Percentiles rank a stretch among this genome's conserved stretches.
Evolutionary conservation across 805 yeast genomes (phyloP).

Genomic region (Dipodascus geniculatus): DNA sequence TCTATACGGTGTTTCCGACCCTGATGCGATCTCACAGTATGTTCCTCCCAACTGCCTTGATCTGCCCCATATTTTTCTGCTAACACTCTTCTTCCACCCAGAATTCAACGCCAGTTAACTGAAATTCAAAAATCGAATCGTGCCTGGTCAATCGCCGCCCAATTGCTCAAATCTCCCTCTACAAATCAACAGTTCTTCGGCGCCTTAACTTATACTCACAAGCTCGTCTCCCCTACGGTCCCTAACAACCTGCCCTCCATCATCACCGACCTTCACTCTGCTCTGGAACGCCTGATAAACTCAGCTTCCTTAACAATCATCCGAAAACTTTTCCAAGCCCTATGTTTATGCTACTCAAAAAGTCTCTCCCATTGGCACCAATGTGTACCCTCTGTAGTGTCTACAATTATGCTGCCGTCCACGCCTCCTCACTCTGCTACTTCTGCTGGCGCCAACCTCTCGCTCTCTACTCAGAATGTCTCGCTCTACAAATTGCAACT

Average conservation of each 20-base stretch:
- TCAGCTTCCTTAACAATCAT: neutral
- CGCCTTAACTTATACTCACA: conserved; percentile 65
- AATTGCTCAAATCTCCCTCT: conserved; percentile 29
- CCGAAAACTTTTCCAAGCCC: neutral
- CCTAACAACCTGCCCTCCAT: neutral
- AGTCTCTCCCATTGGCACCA: neutral
- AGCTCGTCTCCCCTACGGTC: conserved; percentile 28
- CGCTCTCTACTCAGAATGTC: neutral
- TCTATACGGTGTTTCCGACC: conserved; percentile 7
- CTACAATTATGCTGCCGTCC: neutral
- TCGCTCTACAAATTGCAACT: neutral
- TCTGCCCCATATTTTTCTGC: too few relatives aligned
- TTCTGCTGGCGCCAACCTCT: too few relatives aligned
- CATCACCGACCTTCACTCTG: neutral
- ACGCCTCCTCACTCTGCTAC: neutral
- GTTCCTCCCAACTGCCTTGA: neutral
- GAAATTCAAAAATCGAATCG: conserved; percentile 41
- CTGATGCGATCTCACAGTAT: conserved; percentile 3
- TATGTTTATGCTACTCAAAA: neutral
- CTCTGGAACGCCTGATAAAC: neutral
- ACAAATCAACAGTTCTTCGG: conserved; percentile 53
- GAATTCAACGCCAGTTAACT: conserved; percentile 46
- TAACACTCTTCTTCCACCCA: too few relatives aligned
- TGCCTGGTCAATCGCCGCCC: conserved; percentile 48
- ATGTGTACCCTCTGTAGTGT: neutral